Evolutionary conservation across 306 rosid species (phyloP).

Genomic region (Vigna nakashimae): DNA sequence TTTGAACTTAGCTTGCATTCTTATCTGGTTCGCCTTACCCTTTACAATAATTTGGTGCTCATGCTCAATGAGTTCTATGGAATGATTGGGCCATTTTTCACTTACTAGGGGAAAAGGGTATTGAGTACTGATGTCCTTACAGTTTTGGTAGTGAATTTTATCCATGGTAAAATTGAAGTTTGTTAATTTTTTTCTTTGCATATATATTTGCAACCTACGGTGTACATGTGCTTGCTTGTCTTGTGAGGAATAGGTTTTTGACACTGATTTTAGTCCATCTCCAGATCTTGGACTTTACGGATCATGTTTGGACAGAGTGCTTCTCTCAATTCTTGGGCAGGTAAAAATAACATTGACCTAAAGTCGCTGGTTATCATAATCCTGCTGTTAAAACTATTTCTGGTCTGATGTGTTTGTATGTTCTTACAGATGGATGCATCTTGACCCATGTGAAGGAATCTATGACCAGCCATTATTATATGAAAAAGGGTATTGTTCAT

Average conservation of each 20-base stretch:
- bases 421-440: conserved; percentile 94
- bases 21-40: not conserved
- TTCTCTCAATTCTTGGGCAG: conserved; percentile 78
- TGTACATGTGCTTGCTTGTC: conserved; percentile 17
- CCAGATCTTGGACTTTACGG: conserved; percentile 80
- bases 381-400: conserved; percentile 23
- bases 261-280: conserved; percentile 43
- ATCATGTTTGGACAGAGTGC: conserved; percentile 99
- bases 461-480: conserved; percentile 89
- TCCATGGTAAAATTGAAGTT: conserved; percentile 25
- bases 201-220: not conserved
- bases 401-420: conserved; percentile 28
- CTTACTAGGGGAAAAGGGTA: not conserved
- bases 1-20: conserved; percentile 34
- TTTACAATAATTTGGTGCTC: conserved; percentile 17
- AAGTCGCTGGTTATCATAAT: conserved; percentile 30
- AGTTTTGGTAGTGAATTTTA: conserved; percentile 24
- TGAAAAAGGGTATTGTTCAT: conserved; percentile 78
- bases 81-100: conserved; percentile 34
- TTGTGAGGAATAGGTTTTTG: conserved; percentile 35
- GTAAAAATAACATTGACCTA: conserved; percentile 50
- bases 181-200: conserved; percentile 30
- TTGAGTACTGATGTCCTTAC: conserved; percentile 16
- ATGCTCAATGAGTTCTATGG: conserved; percentile 27
- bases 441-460: conserved; percentile 91